Conservation (phyloP, 257 asterid genomes). For the Solanum pennellii region DNA sequence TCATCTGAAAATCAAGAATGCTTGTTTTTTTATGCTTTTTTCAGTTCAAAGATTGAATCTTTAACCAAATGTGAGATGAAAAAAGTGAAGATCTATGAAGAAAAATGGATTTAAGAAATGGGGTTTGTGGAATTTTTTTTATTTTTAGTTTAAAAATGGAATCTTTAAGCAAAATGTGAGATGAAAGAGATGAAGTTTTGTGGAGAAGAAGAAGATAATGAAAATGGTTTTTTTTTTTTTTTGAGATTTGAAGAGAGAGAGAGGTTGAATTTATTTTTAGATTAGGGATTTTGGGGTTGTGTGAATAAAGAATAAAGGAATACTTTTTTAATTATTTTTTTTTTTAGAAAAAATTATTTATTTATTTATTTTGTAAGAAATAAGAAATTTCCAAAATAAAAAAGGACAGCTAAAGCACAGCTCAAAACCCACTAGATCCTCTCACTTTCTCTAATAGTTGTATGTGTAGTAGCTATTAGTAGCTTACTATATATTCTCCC, state of each 20-base stretch:
- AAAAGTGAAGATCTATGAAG: neutral
- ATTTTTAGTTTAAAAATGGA: neutral
- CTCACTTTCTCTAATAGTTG: slow-evolving; percentile 1
- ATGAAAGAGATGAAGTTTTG: neutral
- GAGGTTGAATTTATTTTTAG: slow-evolving; percentile 2
- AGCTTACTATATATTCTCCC: neutral
- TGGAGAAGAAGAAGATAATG: neutral
- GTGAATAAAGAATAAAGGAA: slow-evolving; percentile 10
- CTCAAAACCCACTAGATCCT: slow-evolving; percentile 65
- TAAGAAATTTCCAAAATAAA: slow-evolving; percentile 3
- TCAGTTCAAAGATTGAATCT: neutral
- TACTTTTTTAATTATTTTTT: neutral
- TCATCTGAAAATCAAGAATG: slow-evolving; percentile 38
- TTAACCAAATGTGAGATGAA: slow-evolving; percentile 6
- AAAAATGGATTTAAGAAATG: too few species aligned
- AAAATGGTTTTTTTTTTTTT: neutral
- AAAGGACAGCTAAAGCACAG: slow-evolving; percentile 78
- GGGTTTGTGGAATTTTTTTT: neutral
- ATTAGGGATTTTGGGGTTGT: slow-evolving; percentile 19
- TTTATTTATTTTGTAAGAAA: neutral
- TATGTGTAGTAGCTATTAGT: neutral
- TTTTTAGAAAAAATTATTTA: neutral
- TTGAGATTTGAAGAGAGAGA: neutral
- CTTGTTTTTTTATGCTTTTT: neutral
- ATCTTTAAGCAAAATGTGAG: slow-evolving; percentile 5